Evolutionary conservation across 768 basidiomycete genomes (phyloP).

Genomic region (Kwoniella dendrophila): DNA sequence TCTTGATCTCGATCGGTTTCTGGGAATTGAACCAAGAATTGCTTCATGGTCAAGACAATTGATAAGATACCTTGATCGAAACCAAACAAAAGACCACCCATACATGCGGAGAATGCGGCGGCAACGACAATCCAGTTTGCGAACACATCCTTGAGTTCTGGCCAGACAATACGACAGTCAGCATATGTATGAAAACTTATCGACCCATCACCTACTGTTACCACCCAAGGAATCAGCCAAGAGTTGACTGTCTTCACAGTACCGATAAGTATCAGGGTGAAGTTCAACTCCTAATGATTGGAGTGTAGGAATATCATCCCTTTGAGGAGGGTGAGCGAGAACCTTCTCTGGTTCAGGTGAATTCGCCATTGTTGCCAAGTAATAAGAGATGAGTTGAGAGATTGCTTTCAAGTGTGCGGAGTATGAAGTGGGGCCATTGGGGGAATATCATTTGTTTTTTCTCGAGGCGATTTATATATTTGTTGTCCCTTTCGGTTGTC

Average conservation of each 20-base stretch:
- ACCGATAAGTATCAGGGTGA: background rate
- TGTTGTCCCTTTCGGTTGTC: too few species aligned
- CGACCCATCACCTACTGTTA: background rate
- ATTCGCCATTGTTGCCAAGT: too few species aligned
- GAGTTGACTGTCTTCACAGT: background rate
- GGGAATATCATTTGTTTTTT: too few species aligned
- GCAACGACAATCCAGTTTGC: background rate
- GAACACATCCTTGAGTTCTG: constrained; percentile 7
- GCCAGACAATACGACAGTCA: background rate
- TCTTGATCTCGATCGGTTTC: background rate
- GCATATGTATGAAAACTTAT: background rate
- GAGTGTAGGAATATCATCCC: background rate
- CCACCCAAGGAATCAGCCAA: background rate
- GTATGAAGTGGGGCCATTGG: too few species aligned
- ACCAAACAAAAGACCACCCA: constrained; percentile 1
- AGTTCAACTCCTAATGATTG: background rate
- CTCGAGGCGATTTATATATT: too few species aligned
- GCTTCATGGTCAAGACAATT: constrained; percentile 2
- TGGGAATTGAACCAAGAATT: constrained; percentile 5
- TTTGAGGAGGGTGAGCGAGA: background rate
- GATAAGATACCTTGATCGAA: constrained; percentile 9
- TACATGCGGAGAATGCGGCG: background rate
- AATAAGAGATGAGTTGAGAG: too few species aligned
- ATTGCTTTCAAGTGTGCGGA: too few species aligned
- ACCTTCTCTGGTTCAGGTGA: too few species aligned